Conservation (phyloP, 192 early-diverging fungal species). For the Endogone sp. region DNA sequence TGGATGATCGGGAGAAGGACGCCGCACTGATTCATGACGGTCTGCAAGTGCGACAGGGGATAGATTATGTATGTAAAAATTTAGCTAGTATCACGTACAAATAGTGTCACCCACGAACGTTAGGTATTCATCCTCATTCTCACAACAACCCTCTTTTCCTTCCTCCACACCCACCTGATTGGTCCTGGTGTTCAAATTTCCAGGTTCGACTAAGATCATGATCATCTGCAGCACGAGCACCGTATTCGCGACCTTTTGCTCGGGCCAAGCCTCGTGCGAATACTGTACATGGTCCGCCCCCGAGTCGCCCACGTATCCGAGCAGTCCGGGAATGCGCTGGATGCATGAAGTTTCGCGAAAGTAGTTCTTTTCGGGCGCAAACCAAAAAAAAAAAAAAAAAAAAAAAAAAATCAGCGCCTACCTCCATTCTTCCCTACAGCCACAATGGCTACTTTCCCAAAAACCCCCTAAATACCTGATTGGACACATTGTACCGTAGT, state of each 20-base stretch:
- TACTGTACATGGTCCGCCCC: constrained; percentile 33
- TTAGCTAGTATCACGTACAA: background rate
- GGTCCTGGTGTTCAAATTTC: constrained; percentile 76
- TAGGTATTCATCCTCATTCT: background rate
- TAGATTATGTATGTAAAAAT: constrained; percentile 1
- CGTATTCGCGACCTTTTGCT: constrained; percentile 86
- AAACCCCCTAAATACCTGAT: constrained; percentile 71
- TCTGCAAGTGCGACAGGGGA: constrained; percentile 27
- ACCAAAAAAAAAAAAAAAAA: no score
- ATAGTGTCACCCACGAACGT: background rate
- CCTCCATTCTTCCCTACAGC: no score
- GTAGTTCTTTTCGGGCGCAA: no score
- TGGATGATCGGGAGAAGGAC: constrained; percentile 80
- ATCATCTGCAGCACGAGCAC: constrained; percentile 86
- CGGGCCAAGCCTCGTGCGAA: constrained; percentile 61
- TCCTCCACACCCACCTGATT: constrained; percentile 71
- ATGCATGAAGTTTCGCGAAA: constrained; percentile 97
- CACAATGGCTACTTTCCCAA: no score
- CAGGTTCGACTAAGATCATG: constrained; percentile 83
- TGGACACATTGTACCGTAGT: constrained; percentile 93
- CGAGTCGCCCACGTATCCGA: constrained; percentile 46
- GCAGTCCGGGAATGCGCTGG: constrained; percentile 77
- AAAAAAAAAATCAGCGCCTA: no score
- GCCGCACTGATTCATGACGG: constrained; percentile 79
- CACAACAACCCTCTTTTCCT: background rate